Conservation (phyloP, 495 filamentous ascomycete genomes). For the Podospora conica region DNA sequence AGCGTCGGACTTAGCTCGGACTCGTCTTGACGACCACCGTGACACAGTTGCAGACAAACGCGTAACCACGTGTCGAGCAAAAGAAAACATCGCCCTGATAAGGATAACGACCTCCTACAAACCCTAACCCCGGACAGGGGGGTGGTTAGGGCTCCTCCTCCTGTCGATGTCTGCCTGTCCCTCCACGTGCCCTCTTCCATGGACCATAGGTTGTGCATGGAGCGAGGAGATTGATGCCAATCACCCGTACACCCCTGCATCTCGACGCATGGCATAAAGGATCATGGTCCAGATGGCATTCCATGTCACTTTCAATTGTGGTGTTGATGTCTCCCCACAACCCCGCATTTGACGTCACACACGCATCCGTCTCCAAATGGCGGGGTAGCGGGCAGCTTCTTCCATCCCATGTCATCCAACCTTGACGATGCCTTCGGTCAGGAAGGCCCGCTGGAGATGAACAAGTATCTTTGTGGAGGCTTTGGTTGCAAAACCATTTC, state of each 20-base stretch:
- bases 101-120: neutral
- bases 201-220: too few relatives aligned
- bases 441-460: neutral
- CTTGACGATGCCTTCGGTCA: neutral
- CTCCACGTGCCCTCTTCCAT: too few relatives aligned
- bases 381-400: neutral
- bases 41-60: neutral
- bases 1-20: neutral
- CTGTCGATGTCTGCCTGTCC: too few relatives aligned
- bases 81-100: neutral
- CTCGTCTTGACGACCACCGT: neutral
- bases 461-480: too few relatives aligned
- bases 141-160: too few relatives aligned
- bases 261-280: too few relatives aligned
- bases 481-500: too few relatives aligned
- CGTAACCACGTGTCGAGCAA: neutral
- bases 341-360: neutral
- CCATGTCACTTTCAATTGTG: too few relatives aligned
- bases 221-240: too few relatives aligned
- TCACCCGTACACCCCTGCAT: too few relatives aligned
- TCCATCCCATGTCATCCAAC: neutral
- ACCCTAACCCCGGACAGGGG: neutral
- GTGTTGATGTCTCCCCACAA: neutral
- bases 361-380: neutral
- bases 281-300: too few relatives aligned